These are phyloP conservation scores for Hyphochytrium catenoides DNA, from an alignment of 352 stramenopile species.

Conservation along the genomic window DNA sequence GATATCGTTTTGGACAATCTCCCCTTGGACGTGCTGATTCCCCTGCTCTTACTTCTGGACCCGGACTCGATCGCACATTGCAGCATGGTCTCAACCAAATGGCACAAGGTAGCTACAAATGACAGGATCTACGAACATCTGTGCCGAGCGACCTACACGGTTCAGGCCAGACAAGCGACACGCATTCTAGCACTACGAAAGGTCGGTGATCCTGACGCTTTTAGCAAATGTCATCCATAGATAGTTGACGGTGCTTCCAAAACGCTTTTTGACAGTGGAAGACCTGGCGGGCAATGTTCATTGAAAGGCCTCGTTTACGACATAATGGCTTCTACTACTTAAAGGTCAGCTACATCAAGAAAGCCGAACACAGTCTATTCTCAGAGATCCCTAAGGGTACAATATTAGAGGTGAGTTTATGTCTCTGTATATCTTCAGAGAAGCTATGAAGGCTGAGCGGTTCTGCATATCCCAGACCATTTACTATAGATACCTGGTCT, in stretches of 20 bases:
- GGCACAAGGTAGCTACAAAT: constrained; percentile 11
- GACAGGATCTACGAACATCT: constrained; percentile 5
- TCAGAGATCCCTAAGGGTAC: constrained; percentile 28
- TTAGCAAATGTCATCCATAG: too few relatives aligned
- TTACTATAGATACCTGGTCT: constrained; percentile 57
- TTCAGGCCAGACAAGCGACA: constrained; percentile 25
- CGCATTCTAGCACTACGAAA: constrained; percentile 18
- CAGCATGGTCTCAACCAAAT: constrained; percentile 23
- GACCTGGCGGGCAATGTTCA: constrained; percentile 46
- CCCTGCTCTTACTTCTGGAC: constrained; percentile 36
- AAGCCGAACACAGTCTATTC: constrained; percentile 57
- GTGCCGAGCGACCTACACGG: constrained; percentile 36
- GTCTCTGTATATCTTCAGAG: not conserved
- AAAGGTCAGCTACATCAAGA: constrained; percentile 52
- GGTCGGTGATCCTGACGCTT: too few relatives aligned
- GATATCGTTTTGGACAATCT: too few relatives aligned
- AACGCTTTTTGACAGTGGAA: constrained; percentile 32
- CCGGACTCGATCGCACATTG: constrained; percentile 33
- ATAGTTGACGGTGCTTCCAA: too few relatives aligned
- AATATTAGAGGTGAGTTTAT: constrained; percentile 29
- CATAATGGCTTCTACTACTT: constrained; percentile 52
- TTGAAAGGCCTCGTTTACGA: constrained; percentile 28
- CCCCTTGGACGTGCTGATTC: constrained; percentile 29
- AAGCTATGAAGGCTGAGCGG: too few relatives aligned
- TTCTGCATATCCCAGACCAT: constrained; percentile 9